Evolutionary conservation across 192 early-diverging fungal species (phyloP).

Genomic region (Lobosporangium transversale): DNA sequence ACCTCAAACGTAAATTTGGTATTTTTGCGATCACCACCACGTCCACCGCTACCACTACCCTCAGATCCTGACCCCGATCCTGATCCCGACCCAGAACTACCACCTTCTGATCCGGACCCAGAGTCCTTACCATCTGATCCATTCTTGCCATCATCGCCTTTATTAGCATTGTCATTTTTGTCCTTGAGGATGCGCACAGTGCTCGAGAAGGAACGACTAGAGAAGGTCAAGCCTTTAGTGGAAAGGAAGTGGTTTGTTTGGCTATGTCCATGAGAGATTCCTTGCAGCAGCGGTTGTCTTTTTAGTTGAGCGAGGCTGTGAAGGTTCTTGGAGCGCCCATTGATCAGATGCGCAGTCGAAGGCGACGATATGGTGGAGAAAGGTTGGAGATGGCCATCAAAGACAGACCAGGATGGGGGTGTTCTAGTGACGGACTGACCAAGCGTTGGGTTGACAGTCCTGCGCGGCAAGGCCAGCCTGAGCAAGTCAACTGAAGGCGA

Average conservation of each 20-base stretch:
- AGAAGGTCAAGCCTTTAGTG: neutral
- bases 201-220: constrained; percentile 40
- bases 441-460: constrained; percentile 43
- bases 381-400: constrained; percentile 43
- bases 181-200: constrained; percentile 36
- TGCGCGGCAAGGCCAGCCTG: constrained; percentile 46
- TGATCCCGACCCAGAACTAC: constrained; percentile 12
- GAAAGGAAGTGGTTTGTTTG: neutral
- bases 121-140: constrained; percentile 35
- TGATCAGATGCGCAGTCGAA: neutral
- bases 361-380: constrained; percentile 14
- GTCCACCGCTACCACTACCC: constrained; percentile 15
- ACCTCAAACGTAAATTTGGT: constrained; percentile 49
- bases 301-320: constrained; percentile 9
- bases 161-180: constrained; percentile 15
- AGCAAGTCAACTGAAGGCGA: constrained; percentile 39
- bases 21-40: constrained; percentile 22
- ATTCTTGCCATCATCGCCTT: constrained; percentile 20
- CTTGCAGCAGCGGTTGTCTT: neutral
- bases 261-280: neutral
- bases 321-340: constrained; percentile 11
- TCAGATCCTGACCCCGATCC: constrained; percentile 19
- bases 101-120: constrained; percentile 18
- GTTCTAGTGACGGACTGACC: constrained; percentile 21
- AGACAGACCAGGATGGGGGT: constrained; percentile 31